These are phyloP conservation scores for Diaporthe humulicola DNA, from an alignment of 2,329 filamentous ascomycete species.

Conservation along the genomic window DNA sequence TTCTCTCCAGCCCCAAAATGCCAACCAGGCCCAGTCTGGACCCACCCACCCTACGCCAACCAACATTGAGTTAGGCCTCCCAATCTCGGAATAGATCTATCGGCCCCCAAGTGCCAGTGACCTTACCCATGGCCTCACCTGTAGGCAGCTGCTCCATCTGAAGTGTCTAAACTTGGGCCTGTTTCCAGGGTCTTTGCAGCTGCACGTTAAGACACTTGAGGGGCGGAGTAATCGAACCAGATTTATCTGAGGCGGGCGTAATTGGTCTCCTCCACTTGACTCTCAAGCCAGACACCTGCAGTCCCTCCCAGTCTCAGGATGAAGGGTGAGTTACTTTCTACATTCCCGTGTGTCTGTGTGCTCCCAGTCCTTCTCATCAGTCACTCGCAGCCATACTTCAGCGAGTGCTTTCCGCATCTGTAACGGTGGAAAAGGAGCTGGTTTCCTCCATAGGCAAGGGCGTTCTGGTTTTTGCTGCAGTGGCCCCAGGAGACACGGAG, in stretches of 20 bases:
- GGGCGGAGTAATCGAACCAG: not conserved
- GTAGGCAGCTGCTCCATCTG: not conserved
- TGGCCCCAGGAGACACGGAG: constrained; percentile 89
- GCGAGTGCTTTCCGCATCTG: constrained; percentile 93
- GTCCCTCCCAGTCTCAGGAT: constrained; percentile 39
- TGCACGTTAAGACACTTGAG: not conserved
- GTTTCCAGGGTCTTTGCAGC: not conserved
- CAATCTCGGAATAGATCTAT: constrained; percentile 8
- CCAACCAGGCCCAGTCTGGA: not conserved
- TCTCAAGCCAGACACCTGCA: not conserved
- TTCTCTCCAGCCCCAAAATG: not conserved
- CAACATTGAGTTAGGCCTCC: not conserved
- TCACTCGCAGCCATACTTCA: constrained; percentile 82
- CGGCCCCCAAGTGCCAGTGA: constrained; percentile 17
- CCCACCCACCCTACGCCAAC: constrained; percentile 13
- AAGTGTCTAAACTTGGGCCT: not conserved
- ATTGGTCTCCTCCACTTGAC: not conserved
- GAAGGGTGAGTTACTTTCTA: constrained; percentile 52
- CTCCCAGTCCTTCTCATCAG: constrained; percentile 27
- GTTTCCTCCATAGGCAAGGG: constrained; percentile 93
- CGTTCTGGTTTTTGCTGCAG: constrained; percentile 89
- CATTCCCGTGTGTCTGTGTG: not conserved
- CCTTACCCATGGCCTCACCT: not conserved
- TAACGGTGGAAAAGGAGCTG: constrained; percentile 91
- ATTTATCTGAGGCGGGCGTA: not conserved